Evolutionary conservation across 345 rosid species (phyloP).

Genomic region (Carallia brachiata): DNA sequence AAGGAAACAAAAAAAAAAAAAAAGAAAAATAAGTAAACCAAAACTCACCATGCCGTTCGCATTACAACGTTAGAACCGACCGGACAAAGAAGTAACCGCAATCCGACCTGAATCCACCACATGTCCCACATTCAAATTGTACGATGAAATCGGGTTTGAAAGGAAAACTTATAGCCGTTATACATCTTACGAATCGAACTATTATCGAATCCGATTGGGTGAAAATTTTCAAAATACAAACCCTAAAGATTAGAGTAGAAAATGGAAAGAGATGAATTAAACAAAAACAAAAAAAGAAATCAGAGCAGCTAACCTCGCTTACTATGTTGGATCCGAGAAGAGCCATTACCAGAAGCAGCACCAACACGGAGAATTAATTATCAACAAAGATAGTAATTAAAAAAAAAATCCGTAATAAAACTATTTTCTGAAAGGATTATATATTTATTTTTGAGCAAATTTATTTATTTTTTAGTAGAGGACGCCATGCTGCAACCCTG

Average conservation of each 20-base stretch:
- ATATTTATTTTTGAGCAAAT: no score
- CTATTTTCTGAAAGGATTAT: no score
- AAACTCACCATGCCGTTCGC: slow-evolving; percentile 82
- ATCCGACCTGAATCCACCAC: slow-evolving; percentile 53
- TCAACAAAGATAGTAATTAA: no score
- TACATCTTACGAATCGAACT: no score
- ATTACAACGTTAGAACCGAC: slow-evolving; percentile 63
- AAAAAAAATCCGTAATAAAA: no score
- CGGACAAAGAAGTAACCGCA: slow-evolving; percentile 69
- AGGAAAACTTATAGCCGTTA: no score
- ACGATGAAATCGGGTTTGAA: not conserved
- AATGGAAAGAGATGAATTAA: not conserved
- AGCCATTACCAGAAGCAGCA: slow-evolving; percentile 31
- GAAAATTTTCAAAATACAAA: not conserved
- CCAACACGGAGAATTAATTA: no score
- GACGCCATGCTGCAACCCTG: no score
- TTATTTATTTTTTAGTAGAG: no score
- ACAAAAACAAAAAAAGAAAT: not conserved
- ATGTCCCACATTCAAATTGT: not conserved
- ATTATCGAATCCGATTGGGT: no score
- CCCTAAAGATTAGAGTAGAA: not conserved
- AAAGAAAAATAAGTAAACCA: not conserved
- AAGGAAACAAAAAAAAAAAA: not conserved
- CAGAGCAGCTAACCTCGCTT: slow-evolving; percentile 32
- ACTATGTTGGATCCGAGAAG: slow-evolving; percentile 41